A percentile compares a stretch with the other conserved stretches of the same genome.
These are phyloP conservation scores for Coemansia sp. DNA, from an alignment of 192 early-diverging fungal genomes.

Conservation along the genomic window DNA sequence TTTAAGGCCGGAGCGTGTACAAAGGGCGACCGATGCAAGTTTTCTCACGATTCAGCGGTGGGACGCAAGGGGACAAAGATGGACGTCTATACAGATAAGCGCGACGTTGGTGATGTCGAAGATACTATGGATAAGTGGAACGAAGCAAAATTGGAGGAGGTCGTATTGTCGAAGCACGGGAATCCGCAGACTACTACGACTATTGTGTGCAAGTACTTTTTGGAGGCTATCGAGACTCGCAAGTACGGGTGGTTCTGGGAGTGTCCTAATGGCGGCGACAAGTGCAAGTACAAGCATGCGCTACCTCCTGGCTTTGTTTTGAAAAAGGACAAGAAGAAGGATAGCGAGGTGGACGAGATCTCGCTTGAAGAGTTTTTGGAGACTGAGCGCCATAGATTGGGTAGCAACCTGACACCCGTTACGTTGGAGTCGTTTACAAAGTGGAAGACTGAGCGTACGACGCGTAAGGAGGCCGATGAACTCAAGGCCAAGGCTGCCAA, in stretches of 20 bases:
- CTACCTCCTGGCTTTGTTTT: constrained; percentile 95
- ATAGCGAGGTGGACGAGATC: constrained; percentile 81
- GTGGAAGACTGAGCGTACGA: constrained; percentile 91
- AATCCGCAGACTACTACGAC: constrained; percentile 89
- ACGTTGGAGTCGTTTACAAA: constrained; percentile 87
- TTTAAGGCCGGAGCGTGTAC: constrained; percentile 93
- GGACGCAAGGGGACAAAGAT: constrained; percentile 91
- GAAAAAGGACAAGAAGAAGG: constrained; percentile 88
- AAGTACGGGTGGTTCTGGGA: constrained; percentile 99
- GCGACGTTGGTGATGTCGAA: constrained; percentile 60
- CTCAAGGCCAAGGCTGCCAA: constrained; percentile 72
- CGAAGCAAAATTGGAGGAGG: constrained; percentile 87
- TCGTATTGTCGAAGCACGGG: constrained; percentile 81
- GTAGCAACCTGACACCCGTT: constrained; percentile 91
- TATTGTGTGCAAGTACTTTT: constrained; percentile 98
- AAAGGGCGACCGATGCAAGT: constrained; percentile 95
- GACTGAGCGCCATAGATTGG: constrained; percentile 95
- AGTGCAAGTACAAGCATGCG: constrained; percentile 97
- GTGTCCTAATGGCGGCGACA: constrained; percentile 92
- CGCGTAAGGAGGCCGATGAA: constrained; percentile 71
- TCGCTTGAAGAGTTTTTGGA: constrained; percentile 98
- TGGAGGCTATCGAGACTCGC: constrained; percentile 92
- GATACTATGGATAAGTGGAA: constrained; percentile 98
- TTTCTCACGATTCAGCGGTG: constrained; percentile 92
- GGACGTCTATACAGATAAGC: constrained; percentile 92